Base-by-base conservation (phyloP, 2,329 filamentous ascomycete genomes). In the Blastomyces gilchristii region DNA sequence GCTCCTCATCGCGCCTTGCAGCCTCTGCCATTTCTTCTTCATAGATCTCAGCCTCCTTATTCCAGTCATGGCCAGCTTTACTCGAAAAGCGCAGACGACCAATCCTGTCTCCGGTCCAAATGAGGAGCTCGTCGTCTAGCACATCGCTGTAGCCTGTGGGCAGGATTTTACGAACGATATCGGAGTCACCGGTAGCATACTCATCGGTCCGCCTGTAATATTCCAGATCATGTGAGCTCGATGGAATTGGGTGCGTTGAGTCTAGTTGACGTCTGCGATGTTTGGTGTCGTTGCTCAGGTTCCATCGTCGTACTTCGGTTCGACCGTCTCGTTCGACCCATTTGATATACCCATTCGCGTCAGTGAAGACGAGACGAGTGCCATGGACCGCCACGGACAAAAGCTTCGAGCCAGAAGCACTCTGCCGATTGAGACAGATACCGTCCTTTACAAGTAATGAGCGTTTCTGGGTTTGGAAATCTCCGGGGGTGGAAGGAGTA, bases 321-420 rank as follows among this genome's bases (percentile, higher is more conserved):
- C 76, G 78, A 0, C 89, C 91, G 70, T 97, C 91, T 45, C 92
- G 82, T 75, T 97, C 93, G 54, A 95, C 85, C 92, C 93, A 97
- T 73, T 91, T 93, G 66, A 97, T 75, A 60, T 87, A 85, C 0
- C 93, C 93, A 31, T 90, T 85, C 0, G 89, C 89, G 70, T 97
- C 93, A 2, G 90, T 90, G 67, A 89, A 89, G 22, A 91, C 90
- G 41, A 97, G 82, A 4, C 89, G 83, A 8, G 87, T 88, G 4
- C 93, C 93, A 67, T 97, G 93, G 18, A 87, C 86, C 4, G 86
- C 85, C 0, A 94, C 88, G 0, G 89, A 90, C 14, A 97, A 80
- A 1, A 97, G 80, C 70, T 94, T 94, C 9, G 90, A 89, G 52
- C 83, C 82, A 0, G 89, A 89, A 0, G 89, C 89, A 3, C 89